Conservation (phyloP, 441 rosid genomes). For the Erodium moschatum region DNA sequence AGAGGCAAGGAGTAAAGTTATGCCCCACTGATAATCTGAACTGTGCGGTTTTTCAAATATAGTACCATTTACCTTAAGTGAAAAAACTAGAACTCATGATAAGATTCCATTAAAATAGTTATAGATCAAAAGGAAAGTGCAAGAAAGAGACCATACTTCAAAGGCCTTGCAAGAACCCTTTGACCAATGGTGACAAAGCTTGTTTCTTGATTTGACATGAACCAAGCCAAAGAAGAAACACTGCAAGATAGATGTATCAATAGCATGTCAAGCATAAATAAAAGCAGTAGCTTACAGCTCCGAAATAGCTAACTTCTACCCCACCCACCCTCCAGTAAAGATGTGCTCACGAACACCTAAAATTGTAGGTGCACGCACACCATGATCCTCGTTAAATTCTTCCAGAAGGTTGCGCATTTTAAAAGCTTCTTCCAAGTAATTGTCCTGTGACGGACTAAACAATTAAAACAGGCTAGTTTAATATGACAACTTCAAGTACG, state of each 20-base stretch:
- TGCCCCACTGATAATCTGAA: no score
- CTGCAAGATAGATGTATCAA: slow-evolving; percentile 34
- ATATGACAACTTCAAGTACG: not conserved
- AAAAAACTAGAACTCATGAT: no score
- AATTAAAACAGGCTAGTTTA: slow-evolving; percentile 3
- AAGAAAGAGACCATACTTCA: slow-evolving; percentile 53
- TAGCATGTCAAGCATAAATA: not conserved
- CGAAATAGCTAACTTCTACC: not conserved
- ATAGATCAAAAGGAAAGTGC: slow-evolving; percentile 2
- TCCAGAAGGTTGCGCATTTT: slow-evolving; percentile 91
- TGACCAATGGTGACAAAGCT: slow-evolving; percentile 93
- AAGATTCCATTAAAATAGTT: not conserved
- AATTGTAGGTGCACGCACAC: slow-evolving; percentile 82
- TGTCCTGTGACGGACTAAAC: slow-evolving; percentile 42
- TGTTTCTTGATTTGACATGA: slow-evolving; percentile 92
- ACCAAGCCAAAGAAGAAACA: slow-evolving; percentile 95
- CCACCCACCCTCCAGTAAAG: slow-evolving; percentile 84
- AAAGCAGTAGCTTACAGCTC: not conserved
- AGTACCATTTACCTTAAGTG: no score
- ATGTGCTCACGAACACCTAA: slow-evolving; percentile 93
- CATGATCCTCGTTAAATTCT: slow-evolving; percentile 91
- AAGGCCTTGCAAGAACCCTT: slow-evolving; percentile 88
- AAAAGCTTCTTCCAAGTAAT: slow-evolving; percentile 92
- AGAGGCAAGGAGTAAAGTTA: no score
- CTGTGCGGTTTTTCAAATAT: no score